Conservation (phyloP, 495 filamentous ascomycete genomes). For the Astrocystis sublimbata region DNA sequence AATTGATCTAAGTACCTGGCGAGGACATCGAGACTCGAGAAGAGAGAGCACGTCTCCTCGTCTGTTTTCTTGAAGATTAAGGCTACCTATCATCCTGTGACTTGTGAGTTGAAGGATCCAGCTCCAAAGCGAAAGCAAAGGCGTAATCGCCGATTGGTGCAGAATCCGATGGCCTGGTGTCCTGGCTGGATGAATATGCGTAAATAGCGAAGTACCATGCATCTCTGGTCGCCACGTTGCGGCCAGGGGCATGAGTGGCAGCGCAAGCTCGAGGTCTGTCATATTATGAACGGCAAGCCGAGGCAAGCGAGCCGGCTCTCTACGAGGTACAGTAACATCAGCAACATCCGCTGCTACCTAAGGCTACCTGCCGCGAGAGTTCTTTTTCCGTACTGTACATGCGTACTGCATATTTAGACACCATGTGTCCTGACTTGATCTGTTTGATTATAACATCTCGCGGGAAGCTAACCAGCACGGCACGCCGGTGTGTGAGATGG, state of each 20-base stretch:
- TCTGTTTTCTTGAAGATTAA: not conserved
- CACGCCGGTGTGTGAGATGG: not conserved
- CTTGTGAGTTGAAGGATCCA: not conserved
- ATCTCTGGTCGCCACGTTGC: constrained; percentile 4
- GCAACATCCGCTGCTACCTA: not conserved
- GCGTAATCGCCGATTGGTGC: not conserved
- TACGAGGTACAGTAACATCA: not conserved
- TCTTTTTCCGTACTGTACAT: too few relatives aligned
- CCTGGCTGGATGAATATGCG: not conserved
- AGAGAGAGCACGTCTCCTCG: not conserved
- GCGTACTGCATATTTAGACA: too few relatives aligned
- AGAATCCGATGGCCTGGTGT: not conserved
- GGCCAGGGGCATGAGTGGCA: not conserved
- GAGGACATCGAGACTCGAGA: not conserved
- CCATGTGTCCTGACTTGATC: too few relatives aligned
- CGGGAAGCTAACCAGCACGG: not conserved
- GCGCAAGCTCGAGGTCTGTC: not conserved
- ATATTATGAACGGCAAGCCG: constrained; percentile 2
- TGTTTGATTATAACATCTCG: too few relatives aligned
- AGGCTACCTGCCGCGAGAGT: too few relatives aligned
- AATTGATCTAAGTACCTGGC: not conserved
- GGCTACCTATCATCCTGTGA: too few relatives aligned
- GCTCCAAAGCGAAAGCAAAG: not conserved
- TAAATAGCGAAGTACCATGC: constrained; percentile 14
- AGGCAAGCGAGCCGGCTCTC: not conserved